Evolutionary conservation across 2,329 filamentous ascomycete genomes (phyloP).

Genomic region (Ustulina deusta): DNA sequence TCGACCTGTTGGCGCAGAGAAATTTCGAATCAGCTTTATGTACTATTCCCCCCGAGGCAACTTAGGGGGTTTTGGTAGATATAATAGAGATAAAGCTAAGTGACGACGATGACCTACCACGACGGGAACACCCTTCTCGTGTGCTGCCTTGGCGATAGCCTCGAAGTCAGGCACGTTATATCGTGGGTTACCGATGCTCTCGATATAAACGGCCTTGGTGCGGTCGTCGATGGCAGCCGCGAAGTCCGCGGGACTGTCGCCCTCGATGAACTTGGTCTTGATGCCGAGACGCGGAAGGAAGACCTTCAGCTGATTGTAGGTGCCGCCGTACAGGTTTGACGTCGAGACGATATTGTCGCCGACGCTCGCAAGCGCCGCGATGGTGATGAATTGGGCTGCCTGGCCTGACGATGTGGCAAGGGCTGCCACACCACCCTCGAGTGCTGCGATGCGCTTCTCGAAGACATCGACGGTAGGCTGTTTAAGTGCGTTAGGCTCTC

Average conservation of each 20-base stretch:
- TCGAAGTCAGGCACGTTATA: slow-evolving; percentile 95
- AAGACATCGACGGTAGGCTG: slow-evolving; percentile 95
- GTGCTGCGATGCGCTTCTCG: slow-evolving; percentile 94
- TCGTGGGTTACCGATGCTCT: slow-evolving; percentile 92
- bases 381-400: slow-evolving; percentile 90
- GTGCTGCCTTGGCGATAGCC: slow-evolving; percentile 84
- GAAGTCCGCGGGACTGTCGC: slow-evolving; percentile 83
- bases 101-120: slow-evolving; percentile 61
- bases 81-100: background rate
- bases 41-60: background rate
- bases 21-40: slow-evolving; percentile 10
- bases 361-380: slow-evolving; percentile 83
- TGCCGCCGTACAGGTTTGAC: slow-evolving; percentile 91
- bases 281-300: slow-evolving; percentile 89
- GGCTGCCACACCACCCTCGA: slow-evolving; percentile 91
- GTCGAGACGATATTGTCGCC: slow-evolving; percentile 96
- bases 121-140: slow-evolving; percentile 73
- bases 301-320: slow-evolving; percentile 98
- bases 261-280: slow-evolving; percentile 85
- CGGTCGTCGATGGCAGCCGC: slow-evolving; percentile 87
- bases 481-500: background rate
- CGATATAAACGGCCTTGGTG: slow-evolving; percentile 92
- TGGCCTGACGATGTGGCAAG: slow-evolving; percentile 89
- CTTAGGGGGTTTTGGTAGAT: slow-evolving; percentile 6
- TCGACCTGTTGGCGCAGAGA: slow-evolving; percentile 69